A percentile compares a stretch with the other conserved stretches of the same genome.
Conservation (phyloP, 352 stramenopile species). For the Stramenopiles sp. region DNA sequence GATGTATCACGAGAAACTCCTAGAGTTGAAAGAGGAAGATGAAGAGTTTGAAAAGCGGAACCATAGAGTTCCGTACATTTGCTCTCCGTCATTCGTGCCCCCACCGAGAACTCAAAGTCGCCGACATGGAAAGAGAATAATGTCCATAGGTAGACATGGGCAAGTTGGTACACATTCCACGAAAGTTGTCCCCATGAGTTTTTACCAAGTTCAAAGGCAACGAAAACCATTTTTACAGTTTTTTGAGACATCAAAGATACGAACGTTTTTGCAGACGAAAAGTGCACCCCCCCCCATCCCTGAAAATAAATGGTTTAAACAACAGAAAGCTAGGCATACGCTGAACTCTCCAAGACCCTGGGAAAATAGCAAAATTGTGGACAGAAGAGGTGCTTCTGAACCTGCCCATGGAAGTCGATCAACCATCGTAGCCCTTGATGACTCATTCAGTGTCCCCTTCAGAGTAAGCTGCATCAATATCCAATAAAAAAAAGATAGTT, state of each 20-base stretch:
- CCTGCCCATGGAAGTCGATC: not conserved
- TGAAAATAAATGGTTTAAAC: constrained; percentile 11
- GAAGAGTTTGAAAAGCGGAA: not conserved
- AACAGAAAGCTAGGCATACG: not conserved
- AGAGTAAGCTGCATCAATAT: no score
- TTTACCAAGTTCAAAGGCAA: not conserved
- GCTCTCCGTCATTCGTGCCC: not conserved
- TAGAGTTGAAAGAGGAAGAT: not conserved
- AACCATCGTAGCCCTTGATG: no score
- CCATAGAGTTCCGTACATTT: not conserved
- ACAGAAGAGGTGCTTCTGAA: not conserved
- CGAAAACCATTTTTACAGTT: constrained; percentile 3
- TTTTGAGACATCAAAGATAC: constrained; percentile 2
- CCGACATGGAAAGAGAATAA: no score
- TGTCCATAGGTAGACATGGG: no score
- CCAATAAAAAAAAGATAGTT: no score
- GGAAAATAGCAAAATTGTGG: not conserved
- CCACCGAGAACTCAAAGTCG: not conserved
- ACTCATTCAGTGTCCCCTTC: no score
- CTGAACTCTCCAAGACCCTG: constrained; percentile 5
- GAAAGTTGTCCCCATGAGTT: not conserved
- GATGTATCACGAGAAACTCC: not conserved
- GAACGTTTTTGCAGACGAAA: not conserved
- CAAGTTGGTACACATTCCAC: no score
- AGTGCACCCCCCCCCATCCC: not conserved